Evolutionary conservation across 208 protist genomes (phyloP).

Genomic region (Acanthamoeba royreba): DNA sequence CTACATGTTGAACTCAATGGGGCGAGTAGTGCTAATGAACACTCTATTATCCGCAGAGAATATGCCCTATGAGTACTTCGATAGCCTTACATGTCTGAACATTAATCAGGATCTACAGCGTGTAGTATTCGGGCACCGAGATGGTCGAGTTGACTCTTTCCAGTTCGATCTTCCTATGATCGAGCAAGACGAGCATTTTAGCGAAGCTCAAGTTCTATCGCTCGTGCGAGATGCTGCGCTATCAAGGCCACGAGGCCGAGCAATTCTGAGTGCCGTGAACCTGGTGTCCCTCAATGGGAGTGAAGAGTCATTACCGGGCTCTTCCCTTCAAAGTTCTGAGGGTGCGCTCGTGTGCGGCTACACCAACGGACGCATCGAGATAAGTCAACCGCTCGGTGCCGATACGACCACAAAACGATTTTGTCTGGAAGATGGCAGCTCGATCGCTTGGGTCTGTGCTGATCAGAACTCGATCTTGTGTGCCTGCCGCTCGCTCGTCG

Average conservation of each 20-base stretch:
- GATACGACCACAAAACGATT: neutral
- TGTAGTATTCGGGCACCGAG: neutral
- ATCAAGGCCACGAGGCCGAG: neutral
- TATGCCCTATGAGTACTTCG: neutral
- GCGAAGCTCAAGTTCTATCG: neutral
- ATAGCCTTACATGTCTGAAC: neutral
- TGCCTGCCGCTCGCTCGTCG: neutral
- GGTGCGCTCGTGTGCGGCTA: neutral
- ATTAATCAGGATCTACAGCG: neutral
- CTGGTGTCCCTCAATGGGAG: neutral
- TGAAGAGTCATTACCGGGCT: neutral
- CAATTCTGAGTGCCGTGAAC: neutral
- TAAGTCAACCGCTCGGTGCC: neutral
- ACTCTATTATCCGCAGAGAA: no score
- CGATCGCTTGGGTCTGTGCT: neutral
- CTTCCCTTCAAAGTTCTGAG: neutral
- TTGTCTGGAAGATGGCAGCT: neutral
- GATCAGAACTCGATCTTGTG: neutral
- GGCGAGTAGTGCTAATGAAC: neutral
- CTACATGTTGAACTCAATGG: neutral
- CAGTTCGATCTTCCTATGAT: neutral
- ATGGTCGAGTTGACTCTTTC: neutral
- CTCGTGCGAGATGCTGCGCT: neutral
- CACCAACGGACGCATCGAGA: neutral
- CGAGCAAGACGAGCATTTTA: neutral